Evolutionary conservation across 768 basidiomycete species (phyloP).

Genomic region (Serpula lacrymans): DNA sequence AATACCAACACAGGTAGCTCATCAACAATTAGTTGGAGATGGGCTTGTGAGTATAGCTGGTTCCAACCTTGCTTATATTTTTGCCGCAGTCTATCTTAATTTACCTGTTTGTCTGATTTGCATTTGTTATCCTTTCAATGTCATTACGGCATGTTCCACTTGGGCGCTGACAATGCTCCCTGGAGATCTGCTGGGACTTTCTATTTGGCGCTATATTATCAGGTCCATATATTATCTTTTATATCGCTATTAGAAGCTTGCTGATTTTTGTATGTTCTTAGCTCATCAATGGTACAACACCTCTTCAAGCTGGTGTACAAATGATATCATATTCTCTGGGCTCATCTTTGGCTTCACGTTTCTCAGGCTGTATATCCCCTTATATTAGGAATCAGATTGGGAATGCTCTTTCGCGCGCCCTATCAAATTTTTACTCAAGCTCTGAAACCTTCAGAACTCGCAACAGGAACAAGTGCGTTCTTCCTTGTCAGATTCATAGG

Average conservation of each 20-base stretch:
- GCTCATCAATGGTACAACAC: conserved; percentile 68
- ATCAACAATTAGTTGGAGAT: conserved; percentile 64
- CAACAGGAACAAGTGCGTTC: conserved; percentile 81
- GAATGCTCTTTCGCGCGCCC: conserved; percentile 83
- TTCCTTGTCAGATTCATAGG: conserved; percentile 87
- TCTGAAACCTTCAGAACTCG: conserved; percentile 62
- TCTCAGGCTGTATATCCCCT: conserved; percentile 59
- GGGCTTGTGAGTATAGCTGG: conserved; percentile 88
- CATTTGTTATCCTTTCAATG: conserved; percentile 50
- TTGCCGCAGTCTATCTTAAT: conserved; percentile 72
- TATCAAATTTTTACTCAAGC: conserved; percentile 76
- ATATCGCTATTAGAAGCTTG: conserved; percentile 1
- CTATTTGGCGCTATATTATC: conserved; percentile 80
- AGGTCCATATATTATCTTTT: conserved; percentile 42
- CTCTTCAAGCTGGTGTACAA: conserved; percentile 67
- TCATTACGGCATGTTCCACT: conserved; percentile 61
- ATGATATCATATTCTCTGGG: conserved; percentile 84
- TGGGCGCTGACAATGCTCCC: conserved; percentile 44
- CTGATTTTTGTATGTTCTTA: conserved; percentile 22
- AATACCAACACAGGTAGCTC: conserved; percentile 27
- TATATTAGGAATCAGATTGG: conserved; percentile 72
- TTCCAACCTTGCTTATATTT: conserved; percentile 13
- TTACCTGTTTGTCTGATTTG: conserved; percentile 67
- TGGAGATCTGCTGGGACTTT: conserved; percentile 74
- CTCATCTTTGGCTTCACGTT: conserved; percentile 65